Base-by-base conservation (phyloP, 257 asterid species). In the Pogostemon cablin region DNA sequence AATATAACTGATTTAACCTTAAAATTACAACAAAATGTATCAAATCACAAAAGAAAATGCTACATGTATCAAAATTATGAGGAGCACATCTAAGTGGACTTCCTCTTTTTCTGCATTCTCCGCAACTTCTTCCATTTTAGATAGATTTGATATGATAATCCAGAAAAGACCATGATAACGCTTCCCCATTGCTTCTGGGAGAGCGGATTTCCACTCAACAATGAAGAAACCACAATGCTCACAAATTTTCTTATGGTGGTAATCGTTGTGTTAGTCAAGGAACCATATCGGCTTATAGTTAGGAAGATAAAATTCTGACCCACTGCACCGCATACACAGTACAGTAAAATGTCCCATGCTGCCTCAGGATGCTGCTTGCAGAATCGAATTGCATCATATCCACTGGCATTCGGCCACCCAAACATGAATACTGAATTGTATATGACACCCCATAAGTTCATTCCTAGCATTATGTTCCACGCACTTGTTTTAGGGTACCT, bases 401-500 rank as follows among this genome's bases (percentile, higher is more conserved):
- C 99, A 11, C 85, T 88, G 53, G 98, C 96, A 47, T 75, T 84
- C 34, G 90, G 88, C 89, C 88, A 86, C 12, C 97, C 95, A 39
- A 93, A 89, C 99, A 95, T 91, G 78, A 95, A 95, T 55, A 87
- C 44, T 82, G 85, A 73, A 47, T 93, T 93, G 86, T 93, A 93
- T 44, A 95, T 85, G 59, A 96, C 83, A 37, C 99, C 99, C 99
- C 99, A 95, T 67, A 95, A 74, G 81, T 95, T 95, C 99, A 95
- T 95, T 37, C 99, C 99, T 6, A 95, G 87, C 99, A 95, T 95
- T 81, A 95, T 95, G 80, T 88, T 87, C 98, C 96, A 95, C 0
- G 98, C 98, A 46, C 83, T 85, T 15, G 98, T 91, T 75, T 93
- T 91, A 1, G 96, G 97, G 79, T 91, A 89, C 91, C 99, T 93